These are phyloP conservation scores for Cystoderma amianthinum DNA, from an alignment of 768 basidiomycete species.

Conservation along the genomic window DNA sequence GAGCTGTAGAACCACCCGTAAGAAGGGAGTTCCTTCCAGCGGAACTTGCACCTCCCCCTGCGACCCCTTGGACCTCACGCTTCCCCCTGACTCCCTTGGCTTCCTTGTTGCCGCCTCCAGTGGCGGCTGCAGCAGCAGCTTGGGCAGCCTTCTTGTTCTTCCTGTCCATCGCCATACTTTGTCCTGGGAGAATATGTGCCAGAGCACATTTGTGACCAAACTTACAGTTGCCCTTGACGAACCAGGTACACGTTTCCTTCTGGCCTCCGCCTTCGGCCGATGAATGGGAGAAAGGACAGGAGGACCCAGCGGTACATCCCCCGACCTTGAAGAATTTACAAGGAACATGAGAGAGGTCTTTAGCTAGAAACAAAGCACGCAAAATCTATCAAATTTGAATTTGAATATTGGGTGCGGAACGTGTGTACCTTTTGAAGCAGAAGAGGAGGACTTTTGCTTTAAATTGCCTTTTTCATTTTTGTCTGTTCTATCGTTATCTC, in stretches of 20 bases:
- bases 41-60: constrained; percentile 7
- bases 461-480: constrained; percentile 11
- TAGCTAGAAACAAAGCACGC: constrained; percentile 35
- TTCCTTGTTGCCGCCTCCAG: constrained; percentile 20
- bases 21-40: constrained; percentile 32
- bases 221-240: constrained; percentile 84
- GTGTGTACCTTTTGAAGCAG: constrained; percentile 18
- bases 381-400: constrained; percentile 1
- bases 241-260: constrained; percentile 85
- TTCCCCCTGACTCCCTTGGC: constrained; percentile 25
- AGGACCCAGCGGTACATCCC: constrained; percentile 87
- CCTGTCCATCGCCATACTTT: constrained; percentile 91
- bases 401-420: not conserved
- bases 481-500: constrained; percentile 16
- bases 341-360: constrained; percentile 92
- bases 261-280: constrained; percentile 66
- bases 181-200: constrained; percentile 90
- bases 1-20: constrained; percentile 59
- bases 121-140: constrained; percentile 44
- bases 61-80: constrained; percentile 23
- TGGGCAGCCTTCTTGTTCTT: constrained; percentile 96
- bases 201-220: constrained; percentile 81
- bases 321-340: constrained; percentile 97
- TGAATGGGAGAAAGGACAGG: constrained; percentile 92
- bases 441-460: constrained; percentile 20